These are phyloP conservation scores for Elsinoe arachidis DNA, from an alignment of 2,329 filamentous ascomycete genomes.

Conservation along the genomic window DNA sequence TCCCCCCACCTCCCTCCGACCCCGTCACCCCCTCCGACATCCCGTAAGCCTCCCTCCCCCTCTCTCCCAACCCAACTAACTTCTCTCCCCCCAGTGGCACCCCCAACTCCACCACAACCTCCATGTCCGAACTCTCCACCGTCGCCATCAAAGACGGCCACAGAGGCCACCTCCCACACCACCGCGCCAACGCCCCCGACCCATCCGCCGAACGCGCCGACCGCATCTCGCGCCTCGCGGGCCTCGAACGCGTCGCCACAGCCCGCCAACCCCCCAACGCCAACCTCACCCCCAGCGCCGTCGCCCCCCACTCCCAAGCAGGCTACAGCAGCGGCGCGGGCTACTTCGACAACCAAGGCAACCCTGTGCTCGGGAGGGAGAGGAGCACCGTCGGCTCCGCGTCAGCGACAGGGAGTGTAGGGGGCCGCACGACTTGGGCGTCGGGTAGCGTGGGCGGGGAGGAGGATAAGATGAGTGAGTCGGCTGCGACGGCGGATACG, in stretches of 20 bases:
- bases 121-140: conserved; percentile 82
- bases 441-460: conserved; percentile 50
- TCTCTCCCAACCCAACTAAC: conserved; percentile 17
- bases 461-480: conserved; percentile 63
- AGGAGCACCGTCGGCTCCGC: conserved; percentile 84
- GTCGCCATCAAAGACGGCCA: conserved; percentile 96
- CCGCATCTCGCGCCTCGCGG: conserved; percentile 86
- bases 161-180: conserved; percentile 64
- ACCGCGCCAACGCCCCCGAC: conserved; percentile 37
- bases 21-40: conserved; percentile 81
- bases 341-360: conserved; percentile 74
- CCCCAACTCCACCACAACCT: conserved; percentile 85
- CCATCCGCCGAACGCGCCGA: conserved; percentile 76
- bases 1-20: conserved; percentile 73
- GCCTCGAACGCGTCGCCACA: conserved; percentile 81
- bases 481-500: neutral
- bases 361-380: conserved; percentile 58
- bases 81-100: conserved; percentile 59
- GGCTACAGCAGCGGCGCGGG: conserved; percentile 31
- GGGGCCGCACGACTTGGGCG: conserved; percentile 61
- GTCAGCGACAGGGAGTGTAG: conserved; percentile 72
- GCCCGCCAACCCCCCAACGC: conserved; percentile 43
- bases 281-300: conserved; percentile 39
- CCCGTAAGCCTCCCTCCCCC: conserved; percentile 50
- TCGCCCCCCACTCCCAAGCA: conserved; percentile 30